These are phyloP conservation scores for Drosera capensis DNA, from an alignment of 148 eudicot species.

Conservation along the genomic window DNA sequence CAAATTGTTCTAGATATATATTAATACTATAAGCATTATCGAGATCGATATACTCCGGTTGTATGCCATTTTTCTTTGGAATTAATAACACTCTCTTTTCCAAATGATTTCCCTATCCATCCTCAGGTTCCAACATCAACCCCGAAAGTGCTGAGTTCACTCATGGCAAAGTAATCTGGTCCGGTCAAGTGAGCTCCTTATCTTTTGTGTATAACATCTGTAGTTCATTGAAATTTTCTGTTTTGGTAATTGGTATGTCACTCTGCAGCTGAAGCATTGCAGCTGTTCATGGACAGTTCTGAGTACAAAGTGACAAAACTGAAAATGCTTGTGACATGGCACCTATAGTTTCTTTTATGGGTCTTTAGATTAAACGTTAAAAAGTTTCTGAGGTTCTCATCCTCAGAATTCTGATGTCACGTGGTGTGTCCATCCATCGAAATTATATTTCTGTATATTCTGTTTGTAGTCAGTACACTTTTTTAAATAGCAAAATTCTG, in stretches of 20 bases:
- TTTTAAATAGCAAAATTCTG: too few species aligned
- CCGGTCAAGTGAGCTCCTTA: slow-evolving; percentile 49
- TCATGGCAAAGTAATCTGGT: slow-evolving; percentile 54
- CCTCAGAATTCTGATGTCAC: too few species aligned
- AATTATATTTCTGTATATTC: too few species aligned
- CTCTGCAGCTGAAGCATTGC: slow-evolving; percentile 57
- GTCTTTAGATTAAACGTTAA: neutral
- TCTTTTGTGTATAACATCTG: neutral
- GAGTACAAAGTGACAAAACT: slow-evolving; percentile 30
- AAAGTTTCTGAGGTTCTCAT: slow-evolving; percentile 1
- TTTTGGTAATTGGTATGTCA: slow-evolving; percentile 10
- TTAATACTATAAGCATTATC: too few species aligned
- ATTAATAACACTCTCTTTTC: neutral
- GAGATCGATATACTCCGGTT: too few species aligned
- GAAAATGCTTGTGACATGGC: neutral
- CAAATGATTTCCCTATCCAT: slow-evolving; percentile 1
- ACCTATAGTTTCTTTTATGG: too few species aligned
- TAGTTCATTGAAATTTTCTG: neutral
- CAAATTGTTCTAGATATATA: too few species aligned
- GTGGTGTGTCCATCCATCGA: too few species aligned
- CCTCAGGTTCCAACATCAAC: slow-evolving; percentile 50
- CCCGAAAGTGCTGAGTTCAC: slow-evolving; percentile 34
- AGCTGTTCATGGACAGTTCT: slow-evolving; percentile 54
- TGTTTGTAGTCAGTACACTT: too few species aligned
- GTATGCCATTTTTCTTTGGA: too few species aligned